Percentiles rank a stretch among this genome's conserved stretches.
Evolutionary conservation across 2,329 filamentous ascomycete species (phyloP).

Genomic region (Dothideomycetidae sp.): DNA sequence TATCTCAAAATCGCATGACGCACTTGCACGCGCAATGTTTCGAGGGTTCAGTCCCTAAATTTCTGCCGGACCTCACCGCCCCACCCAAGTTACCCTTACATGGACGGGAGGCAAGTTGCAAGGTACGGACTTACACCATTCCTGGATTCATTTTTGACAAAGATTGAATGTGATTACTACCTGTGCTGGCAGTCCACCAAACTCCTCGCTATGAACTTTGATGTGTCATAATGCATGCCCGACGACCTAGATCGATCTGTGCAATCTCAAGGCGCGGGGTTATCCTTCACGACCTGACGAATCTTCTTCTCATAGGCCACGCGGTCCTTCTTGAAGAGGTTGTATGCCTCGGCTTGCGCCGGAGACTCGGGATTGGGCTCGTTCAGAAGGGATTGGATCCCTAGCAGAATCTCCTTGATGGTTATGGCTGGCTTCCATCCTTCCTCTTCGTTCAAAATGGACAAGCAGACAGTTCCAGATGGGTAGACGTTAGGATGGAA

Average conservation of each 20-base stretch:
- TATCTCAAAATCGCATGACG: background rate
- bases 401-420: conserved; percentile 91
- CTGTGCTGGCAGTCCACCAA: background rate
- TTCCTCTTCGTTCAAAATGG: conserved; percentile 95
- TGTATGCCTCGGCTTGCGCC: conserved; percentile 93
- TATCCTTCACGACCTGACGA: conserved; percentile 73
- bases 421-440: conserved; percentile 98
- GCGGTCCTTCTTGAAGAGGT: conserved; percentile 84
- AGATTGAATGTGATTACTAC: background rate
- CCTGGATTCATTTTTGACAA: no score
- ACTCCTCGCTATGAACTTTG: conserved; percentile 7
- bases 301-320: conserved; percentile 80
- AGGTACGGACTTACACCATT: no score
- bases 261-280: conserved; percentile 52
- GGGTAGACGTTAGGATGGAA: conserved; percentile 99
- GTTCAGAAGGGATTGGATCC: conserved; percentile 89
- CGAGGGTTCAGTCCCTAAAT: background rate
- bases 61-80: no score
- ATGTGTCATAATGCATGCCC: conserved; percentile 7
- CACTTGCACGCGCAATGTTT: background rate
- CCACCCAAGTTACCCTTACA: no score
- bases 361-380: conserved; percentile 96
- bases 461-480: conserved; percentile 91
- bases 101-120: no score
- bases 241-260: background rate